Base-by-base conservation (phyloP, 306 rosid species). In the Citrullus amarus region DNA sequence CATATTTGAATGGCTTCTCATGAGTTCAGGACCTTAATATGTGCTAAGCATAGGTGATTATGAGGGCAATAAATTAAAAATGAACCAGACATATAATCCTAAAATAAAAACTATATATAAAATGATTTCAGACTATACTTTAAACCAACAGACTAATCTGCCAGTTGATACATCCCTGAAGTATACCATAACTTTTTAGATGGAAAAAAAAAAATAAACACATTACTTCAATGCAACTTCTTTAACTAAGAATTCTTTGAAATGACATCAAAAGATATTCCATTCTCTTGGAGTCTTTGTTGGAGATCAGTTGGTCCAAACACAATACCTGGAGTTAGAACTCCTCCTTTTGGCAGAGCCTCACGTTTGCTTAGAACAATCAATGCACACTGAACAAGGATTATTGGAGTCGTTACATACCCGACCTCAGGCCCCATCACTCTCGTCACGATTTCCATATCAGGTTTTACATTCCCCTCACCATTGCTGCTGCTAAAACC, bases 341-440 rank as follows among this genome's bases (percentile, higher is more conserved):
- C 87, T 80, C 98, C 98, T 68, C 96, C 96, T 75, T 84, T 87
- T 32, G 95, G 98, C n/a, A 94, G 88, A 75, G 58, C 74, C 0
- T 84, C 81, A 5, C 95, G 85, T 81, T 92, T 92, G 79, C 80
- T 79, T 53, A 85, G 92, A 90, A 88, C 82, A 73, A 90, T 65
- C 4, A 89, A 92, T 62, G 96, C 96, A 81, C 96, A 92, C 79
- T 94, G 96, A 80, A 94, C 58, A 48, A 94, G 84, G 75, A 89
- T 84, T 80, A 92, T 92, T 2, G 97, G 95, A 2, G 98, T 94
- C 16, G 97, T 89, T 63, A 94, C 60, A 83, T 94, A 90, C 46
- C 98, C 98, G 61, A 89, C 85, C 88, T 94, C 96, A 15, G 96
- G 98, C 61, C 95, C 97, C 84, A 83, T 88, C 41, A 94, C 86